Conservation (phyloP, 2,329 filamentous ascomycete genomes). For the Cryphonectria radicalis region DNA sequence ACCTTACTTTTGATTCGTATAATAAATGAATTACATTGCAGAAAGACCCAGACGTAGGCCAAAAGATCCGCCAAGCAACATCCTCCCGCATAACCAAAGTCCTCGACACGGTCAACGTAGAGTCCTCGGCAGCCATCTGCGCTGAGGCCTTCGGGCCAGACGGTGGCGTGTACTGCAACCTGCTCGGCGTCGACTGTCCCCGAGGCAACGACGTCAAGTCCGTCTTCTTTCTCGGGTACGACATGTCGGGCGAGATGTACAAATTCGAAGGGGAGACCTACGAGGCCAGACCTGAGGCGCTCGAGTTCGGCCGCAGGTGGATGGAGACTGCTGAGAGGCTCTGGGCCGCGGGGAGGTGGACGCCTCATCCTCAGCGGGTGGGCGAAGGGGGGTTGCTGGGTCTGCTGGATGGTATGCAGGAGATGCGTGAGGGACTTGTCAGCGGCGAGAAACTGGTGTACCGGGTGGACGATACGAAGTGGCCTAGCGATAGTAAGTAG, state of each 20-base stretch:
- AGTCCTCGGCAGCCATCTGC: constrained; percentile 16
- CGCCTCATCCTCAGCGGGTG: constrained; percentile 16
- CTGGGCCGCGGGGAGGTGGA: constrained; percentile 19
- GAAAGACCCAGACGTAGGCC: constrained; percentile 44
- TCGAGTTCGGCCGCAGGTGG: constrained; percentile 17
- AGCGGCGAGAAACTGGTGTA: constrained; percentile 24
- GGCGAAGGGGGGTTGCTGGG: constrained; percentile 10
- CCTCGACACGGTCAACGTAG: constrained; percentile 22
- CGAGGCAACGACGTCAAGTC: constrained; percentile 18
- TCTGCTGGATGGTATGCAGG: constrained; percentile 8
- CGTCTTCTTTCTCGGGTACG: constrained; percentile 21
- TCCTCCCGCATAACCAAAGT: constrained; percentile 43
- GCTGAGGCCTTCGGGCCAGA: constrained; percentile 8
- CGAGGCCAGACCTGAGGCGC: constrained; percentile 8
- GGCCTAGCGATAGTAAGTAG: constrained; percentile 1
- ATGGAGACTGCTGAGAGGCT: constrained; percentile 2
- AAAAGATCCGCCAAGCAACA: constrained; percentile 42
- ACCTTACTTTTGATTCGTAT: constrained; percentile 10
- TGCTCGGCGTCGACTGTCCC: constrained; percentile 19
- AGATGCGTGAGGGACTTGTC: constrained; percentile 15
- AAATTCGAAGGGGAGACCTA: constrained; percentile 8
- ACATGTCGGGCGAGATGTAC: constrained; percentile 21
- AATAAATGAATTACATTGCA: constrained; percentile 18
- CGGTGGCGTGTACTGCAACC: constrained; percentile 20
- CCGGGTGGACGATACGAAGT: constrained; percentile 21